These are phyloP conservation scores for Gymnopilus junonius DNA, from an alignment of 768 basidiomycete species.

Conservation along the genomic window DNA sequence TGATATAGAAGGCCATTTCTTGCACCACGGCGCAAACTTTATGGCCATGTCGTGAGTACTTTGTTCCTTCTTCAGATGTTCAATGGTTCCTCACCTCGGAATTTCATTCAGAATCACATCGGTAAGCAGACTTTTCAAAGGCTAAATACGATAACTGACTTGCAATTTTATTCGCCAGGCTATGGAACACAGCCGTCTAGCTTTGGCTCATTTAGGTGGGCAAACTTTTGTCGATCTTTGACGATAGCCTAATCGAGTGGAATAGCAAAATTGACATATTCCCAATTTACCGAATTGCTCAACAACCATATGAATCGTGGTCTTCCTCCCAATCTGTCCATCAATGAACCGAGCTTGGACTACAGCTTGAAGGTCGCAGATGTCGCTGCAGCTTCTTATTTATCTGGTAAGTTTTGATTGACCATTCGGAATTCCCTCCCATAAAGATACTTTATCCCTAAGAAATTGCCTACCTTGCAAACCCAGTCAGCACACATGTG, in stretches of 20 bases:
- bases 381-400: conserved; percentile 8
- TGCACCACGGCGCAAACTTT: conserved; percentile 12
- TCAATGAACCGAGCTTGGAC: conserved; percentile 7
- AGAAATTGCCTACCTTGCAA: conserved; percentile 11
- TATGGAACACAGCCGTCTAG: conserved; percentile 10
- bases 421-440: neutral
- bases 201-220: conserved; percentile 1
- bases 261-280: conserved; percentile 2
- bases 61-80: neutral
- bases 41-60: conserved; percentile 9
- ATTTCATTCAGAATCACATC: conserved; percentile 1
- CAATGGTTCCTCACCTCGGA: neutral
- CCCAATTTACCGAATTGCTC: conserved; percentile 5
- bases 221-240: neutral
- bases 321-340: conserved; percentile 6
- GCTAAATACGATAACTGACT: neutral
- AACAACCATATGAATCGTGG: conserved; percentile 10
- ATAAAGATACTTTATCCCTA: neutral
- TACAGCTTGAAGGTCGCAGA: conserved; percentile 9
- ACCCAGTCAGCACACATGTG: conserved; percentile 10
- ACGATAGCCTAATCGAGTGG: neutral
- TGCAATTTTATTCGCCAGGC: neutral
- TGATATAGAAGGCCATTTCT: conserved; percentile 3
- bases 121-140: neutral
- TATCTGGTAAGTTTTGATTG: neutral